A percentile compares a stretch with the other conserved stretches of the same genome.
Evolutionary conservation across 106 monocot genomes (phyloP).

Genomic region (Triglochin maritima): DNA sequence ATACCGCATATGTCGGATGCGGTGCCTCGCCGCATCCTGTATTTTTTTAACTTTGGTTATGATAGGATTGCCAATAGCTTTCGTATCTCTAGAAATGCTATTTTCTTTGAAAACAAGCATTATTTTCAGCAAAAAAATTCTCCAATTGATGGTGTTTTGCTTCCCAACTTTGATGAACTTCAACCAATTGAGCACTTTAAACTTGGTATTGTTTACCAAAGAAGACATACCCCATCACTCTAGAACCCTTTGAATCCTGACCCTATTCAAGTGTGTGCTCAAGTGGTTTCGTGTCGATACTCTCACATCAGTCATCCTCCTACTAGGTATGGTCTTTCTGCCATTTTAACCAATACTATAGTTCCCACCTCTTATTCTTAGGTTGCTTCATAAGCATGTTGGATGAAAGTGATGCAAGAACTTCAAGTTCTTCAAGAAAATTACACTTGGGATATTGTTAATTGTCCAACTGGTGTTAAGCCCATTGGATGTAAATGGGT

Average conservation of each 20-base stretch:
- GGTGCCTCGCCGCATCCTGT: too few species aligned
- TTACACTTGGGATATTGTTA: neutral
- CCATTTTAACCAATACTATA: neutral
- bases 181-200: neutral
- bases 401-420: neutral
- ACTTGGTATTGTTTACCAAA: neutral
- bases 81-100: too few species aligned
- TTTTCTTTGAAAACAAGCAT: constrained; percentile 9
- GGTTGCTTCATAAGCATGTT: neutral
- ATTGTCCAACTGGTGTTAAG: neutral
- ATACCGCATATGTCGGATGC: too few species aligned
- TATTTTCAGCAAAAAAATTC: constrained; percentile 4
- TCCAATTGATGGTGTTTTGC: neutral
- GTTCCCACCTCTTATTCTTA: neutral
- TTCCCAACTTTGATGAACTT: constrained; percentile 4
- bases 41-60: too few species aligned
- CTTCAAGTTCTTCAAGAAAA: neutral
- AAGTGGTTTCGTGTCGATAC: neutral
- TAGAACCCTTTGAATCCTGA: too few species aligned
- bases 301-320: neutral
- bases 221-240: neutral
- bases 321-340: neutral
- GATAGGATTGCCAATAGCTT: too few species aligned
- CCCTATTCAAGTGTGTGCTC: too few species aligned
- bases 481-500: constrained; percentile 1